Evolutionary conservation across 768 basidiomycete species (phyloP), one percentile per base, ranked within the genome.

Genomic region (Tremella yokohamensis): DNA sequence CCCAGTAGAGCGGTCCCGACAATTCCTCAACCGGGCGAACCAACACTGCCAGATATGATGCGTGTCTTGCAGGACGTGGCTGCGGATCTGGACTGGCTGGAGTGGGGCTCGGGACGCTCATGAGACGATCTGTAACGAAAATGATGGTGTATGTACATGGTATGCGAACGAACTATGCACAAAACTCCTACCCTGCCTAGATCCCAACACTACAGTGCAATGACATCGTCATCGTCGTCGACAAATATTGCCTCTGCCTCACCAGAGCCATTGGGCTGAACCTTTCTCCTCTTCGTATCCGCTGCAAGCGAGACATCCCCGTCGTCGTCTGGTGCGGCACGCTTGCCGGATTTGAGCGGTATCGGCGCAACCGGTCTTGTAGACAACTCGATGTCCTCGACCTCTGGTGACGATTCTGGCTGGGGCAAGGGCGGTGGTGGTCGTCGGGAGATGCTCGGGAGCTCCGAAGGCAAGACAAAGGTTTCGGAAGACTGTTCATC

Each of bases 201-300:
- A 50, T n/a, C 6, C 6, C 47, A n/a, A 8, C 7, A n/a, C 25
- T 58, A 57, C 9, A 64, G 20, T n/a, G 69, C 63, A 50, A 69
- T 63, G 34, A 72, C 64, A 44, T 65, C 68, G 48, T 66, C 67
- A 49, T 70, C 71, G 34, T 64, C 61, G 45, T 62, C 61, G 0
- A 47, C 62, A 20, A 64, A 26, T 13, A 54, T 58, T n/a, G 50
- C 48, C n/a, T 57, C 56, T 22, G 55, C 63, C 48, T 57, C 48
- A 18, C 29, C 48, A 13, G 16, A 40, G 12, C 20, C 55, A 15
- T 48, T 49, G 6, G 20, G 48, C 48, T 25, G 37, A 4, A 34
- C 29, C 57, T 59, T 67, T 58, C 52, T 52, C 59, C 40, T 60
- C 58, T 63, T 62, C 20, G 53, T 51, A 39, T 45, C 58, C 39